Percentiles rank a stretch among this genome's conserved stretches.
phyloP scores from a whole-genome alignment of 106 monocot species.

The Cymbidium sinense region DNA sequence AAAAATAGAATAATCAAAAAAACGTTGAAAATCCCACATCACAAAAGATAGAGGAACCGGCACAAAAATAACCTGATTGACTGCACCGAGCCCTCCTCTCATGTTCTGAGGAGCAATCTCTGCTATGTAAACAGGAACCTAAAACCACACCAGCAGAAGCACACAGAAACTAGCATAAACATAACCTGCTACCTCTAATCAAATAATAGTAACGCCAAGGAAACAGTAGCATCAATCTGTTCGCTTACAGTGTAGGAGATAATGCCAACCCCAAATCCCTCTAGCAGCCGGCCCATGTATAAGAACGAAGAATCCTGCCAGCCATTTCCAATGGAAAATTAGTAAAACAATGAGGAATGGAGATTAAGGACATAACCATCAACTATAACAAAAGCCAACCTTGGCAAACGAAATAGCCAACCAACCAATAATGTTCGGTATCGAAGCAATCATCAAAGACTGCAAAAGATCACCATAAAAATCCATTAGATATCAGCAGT shows the following conservation, averaged over 20 bases:
- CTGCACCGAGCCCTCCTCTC: conserved; percentile 90
- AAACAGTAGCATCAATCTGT: background rate
- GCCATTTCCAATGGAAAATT: background rate
- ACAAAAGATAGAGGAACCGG: background rate
- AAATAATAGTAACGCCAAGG: background rate
- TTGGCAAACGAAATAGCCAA: conserved; percentile 85
- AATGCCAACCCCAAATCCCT: conserved; percentile 90
- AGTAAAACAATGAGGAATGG: background rate
- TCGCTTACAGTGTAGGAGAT: conserved; percentile 60
- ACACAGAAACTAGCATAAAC: background rate
- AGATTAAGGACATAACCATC: background rate
- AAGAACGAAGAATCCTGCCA: conserved; percentile 80
- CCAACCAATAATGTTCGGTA: conserved; percentile 91
- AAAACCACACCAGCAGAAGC: background rate
- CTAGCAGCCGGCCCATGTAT: conserved; percentile 85
- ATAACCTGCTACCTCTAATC: background rate
- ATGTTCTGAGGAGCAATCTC: conserved; percentile 93
- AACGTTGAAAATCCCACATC: background rate
- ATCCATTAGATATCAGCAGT: background rate
- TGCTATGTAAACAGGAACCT: conserved; percentile 95
- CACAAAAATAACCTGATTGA: conserved; percentile 58
- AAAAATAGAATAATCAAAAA: background rate
- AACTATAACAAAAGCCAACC: conserved; percentile 20
- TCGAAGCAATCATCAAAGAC: conserved; percentile 89
- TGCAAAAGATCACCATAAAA: conserved; percentile 14